Percentiles rank a stretch among this genome's conserved stretches.
Evolutionary conservation across 2,329 filamentous ascomycete species (phyloP).

Genomic region (Penicillium rolfsii): DNA sequence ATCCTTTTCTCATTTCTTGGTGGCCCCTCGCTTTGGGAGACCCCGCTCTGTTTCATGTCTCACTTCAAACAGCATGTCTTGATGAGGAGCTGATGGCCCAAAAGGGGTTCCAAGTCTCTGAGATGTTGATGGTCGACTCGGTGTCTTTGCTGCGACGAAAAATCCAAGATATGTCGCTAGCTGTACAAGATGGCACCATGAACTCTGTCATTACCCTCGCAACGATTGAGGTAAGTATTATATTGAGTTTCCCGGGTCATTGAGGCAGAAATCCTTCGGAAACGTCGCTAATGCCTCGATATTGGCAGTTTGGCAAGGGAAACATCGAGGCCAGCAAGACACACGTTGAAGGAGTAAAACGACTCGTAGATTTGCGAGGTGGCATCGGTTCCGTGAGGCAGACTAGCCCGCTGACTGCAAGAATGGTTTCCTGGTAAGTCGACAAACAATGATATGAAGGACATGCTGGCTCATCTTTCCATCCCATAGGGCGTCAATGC

Average conservation of each 20-base stretch:
- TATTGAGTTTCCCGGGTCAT: not conserved
- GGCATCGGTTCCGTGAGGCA: slow-evolving; percentile 54
- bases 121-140: slow-evolving; percentile 61
- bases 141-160: slow-evolving; percentile 57
- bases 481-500: slow-evolving; percentile 58
- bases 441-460: no score
- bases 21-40: slow-evolving; percentile 62
- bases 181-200: slow-evolving; percentile 59
- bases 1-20: slow-evolving; percentile 63
- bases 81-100: slow-evolving; percentile 58
- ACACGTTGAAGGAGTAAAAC: slow-evolving; percentile 57
- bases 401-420: slow-evolving; percentile 57
- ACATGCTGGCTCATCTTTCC: slow-evolving; percentile 6
- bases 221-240: slow-evolving; percentile 56
- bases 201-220: slow-evolving; percentile 62
- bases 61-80: slow-evolving; percentile 61
- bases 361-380: slow-evolving; percentile 54
- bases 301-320: slow-evolving; percentile 56
- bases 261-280: not conserved
- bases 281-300: not conserved
- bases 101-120: slow-evolving; percentile 58
- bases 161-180: slow-evolving; percentile 51
- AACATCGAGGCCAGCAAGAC: slow-evolving; percentile 51
- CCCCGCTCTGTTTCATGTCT: slow-evolving; percentile 62
- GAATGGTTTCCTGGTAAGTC: slow-evolving; percentile 59